Conservation (phyloP, 495 filamentous ascomycete genomes). For the Tetracladium setigerum region DNA sequence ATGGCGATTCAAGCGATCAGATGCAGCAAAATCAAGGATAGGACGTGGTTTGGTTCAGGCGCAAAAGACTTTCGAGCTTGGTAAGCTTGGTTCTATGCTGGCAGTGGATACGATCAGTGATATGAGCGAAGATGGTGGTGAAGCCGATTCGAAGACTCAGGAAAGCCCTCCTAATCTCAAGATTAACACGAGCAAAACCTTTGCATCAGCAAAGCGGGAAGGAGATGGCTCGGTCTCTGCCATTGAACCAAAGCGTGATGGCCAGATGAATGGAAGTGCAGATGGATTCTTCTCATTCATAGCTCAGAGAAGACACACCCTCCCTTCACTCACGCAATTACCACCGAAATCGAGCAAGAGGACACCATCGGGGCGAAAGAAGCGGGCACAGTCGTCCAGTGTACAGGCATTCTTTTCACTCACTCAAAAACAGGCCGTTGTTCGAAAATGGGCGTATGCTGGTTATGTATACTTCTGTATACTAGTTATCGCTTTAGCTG, state of each 20-base stretch:
- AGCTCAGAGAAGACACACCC: conserved; percentile 15
- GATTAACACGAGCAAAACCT: conserved; percentile 1
- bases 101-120: background rate
- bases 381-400: conserved; percentile 56
- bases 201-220: background rate
- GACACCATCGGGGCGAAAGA: conserved; percentile 58
- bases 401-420: conserved; percentile 71
- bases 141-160: conserved; percentile 9
- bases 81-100: conserved; percentile 18
- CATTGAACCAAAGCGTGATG: conserved; percentile 11
- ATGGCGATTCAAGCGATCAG: conserved; percentile 72
- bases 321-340: conserved; percentile 7
- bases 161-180: background rate
- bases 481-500: conserved; percentile 54
- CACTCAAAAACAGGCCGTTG: conserved; percentile 65
- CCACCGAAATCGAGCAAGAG: conserved; percentile 12
- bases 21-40: conserved; percentile 13
- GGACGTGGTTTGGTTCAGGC: conserved; percentile 10
- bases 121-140: background rate
- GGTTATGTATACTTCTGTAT: conserved; percentile 65
- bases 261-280: background rate
- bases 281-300: background rate
- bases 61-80: conserved; percentile 19
- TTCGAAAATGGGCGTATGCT: conserved; percentile 80
- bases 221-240: conserved; percentile 9